These are phyloP conservation scores for Phoenix dactylifera DNA, from an alignment of 176 grass and related monocot genomes.

Conservation along the genomic window DNA sequence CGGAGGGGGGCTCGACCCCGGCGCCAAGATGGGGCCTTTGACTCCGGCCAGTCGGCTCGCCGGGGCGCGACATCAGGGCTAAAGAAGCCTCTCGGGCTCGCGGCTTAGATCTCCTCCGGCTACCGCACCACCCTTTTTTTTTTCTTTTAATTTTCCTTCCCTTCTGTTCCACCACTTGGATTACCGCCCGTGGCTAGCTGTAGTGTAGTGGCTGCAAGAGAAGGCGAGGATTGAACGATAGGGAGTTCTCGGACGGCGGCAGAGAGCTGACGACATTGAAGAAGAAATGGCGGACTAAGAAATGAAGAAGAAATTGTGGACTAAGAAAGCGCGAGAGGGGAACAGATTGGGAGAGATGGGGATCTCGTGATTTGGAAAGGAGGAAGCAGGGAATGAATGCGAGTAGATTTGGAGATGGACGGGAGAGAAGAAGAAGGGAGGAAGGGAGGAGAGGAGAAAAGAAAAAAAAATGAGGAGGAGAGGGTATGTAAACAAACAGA, in stretches of 20 bases:
- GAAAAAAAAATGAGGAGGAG: neutral
- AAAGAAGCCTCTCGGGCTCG: neutral
- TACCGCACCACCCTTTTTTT: no score
- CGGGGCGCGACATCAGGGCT: slow-evolving; percentile 7
- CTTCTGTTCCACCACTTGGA: no score
- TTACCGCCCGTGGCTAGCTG: no score
- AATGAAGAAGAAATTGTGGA: no score
- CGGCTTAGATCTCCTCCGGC: neutral
- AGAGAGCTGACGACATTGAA: no score
- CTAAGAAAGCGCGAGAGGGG: no score
- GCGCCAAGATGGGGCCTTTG: neutral
- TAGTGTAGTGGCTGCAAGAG: no score
- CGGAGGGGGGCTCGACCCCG: slow-evolving; percentile 1
- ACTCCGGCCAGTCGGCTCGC: neutral
- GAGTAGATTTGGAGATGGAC: neutral
- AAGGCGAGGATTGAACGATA: no score
- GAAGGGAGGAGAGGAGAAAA: slow-evolving; percentile 19
- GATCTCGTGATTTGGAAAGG: slow-evolving; percentile 6
- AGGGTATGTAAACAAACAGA: slow-evolving; percentile 28
- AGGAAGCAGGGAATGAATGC: slow-evolving; percentile 6
- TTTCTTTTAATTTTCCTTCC: no score
- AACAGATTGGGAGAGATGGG: neutral
- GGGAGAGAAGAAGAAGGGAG: slow-evolving; percentile 2
- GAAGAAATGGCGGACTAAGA: no score
- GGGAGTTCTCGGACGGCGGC: no score